Base-by-base conservation (phyloP, 495 filamentous ascomycete species). In the Lasiosphaeria hispida region DNA sequence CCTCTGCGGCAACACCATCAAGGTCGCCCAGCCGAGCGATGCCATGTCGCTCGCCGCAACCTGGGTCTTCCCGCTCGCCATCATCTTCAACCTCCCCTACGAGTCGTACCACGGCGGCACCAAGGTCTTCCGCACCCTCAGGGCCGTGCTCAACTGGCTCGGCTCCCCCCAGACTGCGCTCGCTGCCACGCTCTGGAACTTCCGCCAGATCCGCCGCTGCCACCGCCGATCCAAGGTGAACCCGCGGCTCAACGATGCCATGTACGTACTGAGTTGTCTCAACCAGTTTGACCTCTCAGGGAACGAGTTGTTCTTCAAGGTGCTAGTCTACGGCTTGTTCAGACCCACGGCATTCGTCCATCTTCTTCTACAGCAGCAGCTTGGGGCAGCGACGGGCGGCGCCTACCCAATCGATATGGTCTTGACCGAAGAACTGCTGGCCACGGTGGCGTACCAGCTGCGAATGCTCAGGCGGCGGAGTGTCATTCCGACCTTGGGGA, bases 221-320 rank as follows among this genome's bases (percentile, higher is more conserved):
- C 53, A 36, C 13, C 39, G 41, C 47, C 53, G n/a, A 23, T 18
- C 53, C 9, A 35, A 23, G 7, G 13, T 18, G 13, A 33, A 35
- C 41, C n/a, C n/a, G 6, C 13, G 6, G 11, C 9, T 19, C 15
- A 47, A 35, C 15, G 34, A 52, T 52, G 49, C 49, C 10, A 15
- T 56, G 15, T 52, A 58, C 30, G 55, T 58, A 3, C 47, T 58
- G n/a, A 51, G 43, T 10, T 51, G 45, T 44, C 13, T 58, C 36
- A 58, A 52, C 38, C 55, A 58, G 47, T 58, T 51, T 14, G 47
- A 52, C 17, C 7, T 58, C 0, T n/a, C n/a, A n/a, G n/a, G n/a
- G n/a, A n/a, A n/a, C n/a, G n/a, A n/a, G n/a, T n/a, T n/a, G n/a
- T n/a, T n/a, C n/a, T n/a, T n/a, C n/a, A n/a, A n/a, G n/a, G n/a